Conservation (phyloP, 164 flowering plant genomes). For the Buxus sempervirens region DNA sequence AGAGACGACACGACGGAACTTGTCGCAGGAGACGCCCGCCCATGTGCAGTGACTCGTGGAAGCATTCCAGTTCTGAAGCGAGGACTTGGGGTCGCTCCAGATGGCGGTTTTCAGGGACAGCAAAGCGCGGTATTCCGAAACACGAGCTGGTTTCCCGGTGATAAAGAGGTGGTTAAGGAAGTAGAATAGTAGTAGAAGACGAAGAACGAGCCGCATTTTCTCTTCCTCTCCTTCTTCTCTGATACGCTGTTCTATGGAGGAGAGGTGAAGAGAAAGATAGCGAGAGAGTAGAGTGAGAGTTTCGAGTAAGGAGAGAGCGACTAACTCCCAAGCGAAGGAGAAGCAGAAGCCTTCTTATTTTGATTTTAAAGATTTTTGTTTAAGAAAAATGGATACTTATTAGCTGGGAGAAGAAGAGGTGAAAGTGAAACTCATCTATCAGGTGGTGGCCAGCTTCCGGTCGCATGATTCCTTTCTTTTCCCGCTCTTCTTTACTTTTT, state of each 20-base stretch:
- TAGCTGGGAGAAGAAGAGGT: too few species aligned
- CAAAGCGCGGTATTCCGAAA: slow-evolving; percentile 56
- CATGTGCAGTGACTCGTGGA: slow-evolving; percentile 63
- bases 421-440: too few species aligned
- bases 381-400: too few species aligned
- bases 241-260: too few species aligned
- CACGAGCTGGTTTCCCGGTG: slow-evolving; percentile 21
- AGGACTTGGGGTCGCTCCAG: slow-evolving; percentile 43
- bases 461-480: too few species aligned
- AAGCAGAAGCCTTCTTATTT: too few species aligned
- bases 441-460: not conserved
- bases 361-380: too few species aligned
- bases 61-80: slow-evolving; percentile 52
- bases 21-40: slow-evolving; percentile 66
- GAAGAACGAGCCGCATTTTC: slow-evolving; percentile 22
- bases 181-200: slow-evolving; percentile 23
- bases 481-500: too few species aligned
- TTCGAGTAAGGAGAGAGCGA: slow-evolving; percentile 8
- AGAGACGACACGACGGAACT: slow-evolving; percentile 45
- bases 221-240: too few species aligned
- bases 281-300: slow-evolving; percentile 13
- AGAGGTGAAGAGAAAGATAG: slow-evolving; percentile 12
- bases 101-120: slow-evolving; percentile 67
- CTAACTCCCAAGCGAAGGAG: too few species aligned
- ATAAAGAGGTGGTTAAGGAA: slow-evolving; percentile 14